Conservation (phyloP, 176 grass and related monocot species). For the Puccinellia tenuiflora region DNA sequence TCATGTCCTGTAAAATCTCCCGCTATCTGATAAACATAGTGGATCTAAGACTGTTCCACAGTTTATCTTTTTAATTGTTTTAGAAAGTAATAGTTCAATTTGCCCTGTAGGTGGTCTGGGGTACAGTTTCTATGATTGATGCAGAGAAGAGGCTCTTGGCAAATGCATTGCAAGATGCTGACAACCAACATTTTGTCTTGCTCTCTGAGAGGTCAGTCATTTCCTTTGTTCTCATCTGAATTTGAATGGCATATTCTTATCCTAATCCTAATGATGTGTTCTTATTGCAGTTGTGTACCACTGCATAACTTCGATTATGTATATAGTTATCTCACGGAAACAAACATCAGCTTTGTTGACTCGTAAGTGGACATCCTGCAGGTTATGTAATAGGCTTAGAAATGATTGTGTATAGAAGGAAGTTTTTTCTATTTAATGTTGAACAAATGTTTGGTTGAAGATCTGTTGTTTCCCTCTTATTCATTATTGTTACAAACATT, state of each 20-base stretch:
- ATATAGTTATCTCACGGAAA: conserved; percentile 92
- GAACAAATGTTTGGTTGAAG: conserved; percentile 2
- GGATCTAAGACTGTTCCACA: background rate
- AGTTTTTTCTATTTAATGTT: background rate
- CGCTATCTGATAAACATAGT: background rate
- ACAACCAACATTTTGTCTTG: conserved; percentile 98
- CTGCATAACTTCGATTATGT: conserved; percentile 99
- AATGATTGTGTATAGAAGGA: background rate
- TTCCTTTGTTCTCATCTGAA: conserved; percentile 1
- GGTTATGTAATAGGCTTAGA: background rate
- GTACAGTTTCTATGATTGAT: conserved; percentile 93
- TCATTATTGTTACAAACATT: background rate
- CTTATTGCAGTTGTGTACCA: conserved; percentile 74
- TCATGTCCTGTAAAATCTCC: background rate
- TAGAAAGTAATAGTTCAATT: conserved; percentile 13
- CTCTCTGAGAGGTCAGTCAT: conserved; percentile 78
- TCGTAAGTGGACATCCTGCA: conserved; percentile 48
- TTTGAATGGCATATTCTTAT: background rate
- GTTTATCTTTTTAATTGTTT: background rate
- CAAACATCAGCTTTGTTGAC: conserved; percentile 98
- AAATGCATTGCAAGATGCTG: conserved; percentile 78
- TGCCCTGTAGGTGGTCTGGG: conserved; percentile 68
- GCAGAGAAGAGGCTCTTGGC: conserved; percentile 95
- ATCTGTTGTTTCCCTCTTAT: background rate
- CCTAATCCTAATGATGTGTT: conserved; percentile 27